Conservation (phyloP, 2,329 filamentous ascomycete species). For the Pseudodiploospora longispora region DNA sequence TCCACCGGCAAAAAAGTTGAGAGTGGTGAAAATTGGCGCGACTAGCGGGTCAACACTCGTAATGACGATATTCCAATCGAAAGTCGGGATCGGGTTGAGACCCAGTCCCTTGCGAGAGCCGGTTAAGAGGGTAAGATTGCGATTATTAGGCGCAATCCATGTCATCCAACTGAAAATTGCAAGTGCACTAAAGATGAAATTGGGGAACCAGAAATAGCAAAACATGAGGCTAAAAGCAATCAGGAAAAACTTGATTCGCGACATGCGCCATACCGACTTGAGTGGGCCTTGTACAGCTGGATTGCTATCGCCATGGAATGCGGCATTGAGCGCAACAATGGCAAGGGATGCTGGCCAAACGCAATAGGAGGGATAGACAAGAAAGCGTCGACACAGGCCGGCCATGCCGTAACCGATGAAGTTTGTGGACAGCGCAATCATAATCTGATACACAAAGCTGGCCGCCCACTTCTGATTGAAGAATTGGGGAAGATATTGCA, state of each 20-base stretch:
- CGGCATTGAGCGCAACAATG: slow-evolving; percentile 38
- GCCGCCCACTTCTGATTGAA: slow-evolving; percentile 30
- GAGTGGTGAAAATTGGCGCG: slow-evolving; percentile 30
- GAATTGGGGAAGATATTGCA: slow-evolving; percentile 36
- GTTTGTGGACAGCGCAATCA: slow-evolving; percentile 39
- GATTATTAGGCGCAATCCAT: slow-evolving; percentile 43
- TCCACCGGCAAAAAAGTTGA: slow-evolving; percentile 27
- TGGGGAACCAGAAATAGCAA: slow-evolving; percentile 45
- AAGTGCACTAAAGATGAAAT: slow-evolving; percentile 40
- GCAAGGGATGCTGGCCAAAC: slow-evolving; percentile 45
- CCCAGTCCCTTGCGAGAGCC: slow-evolving; percentile 35
- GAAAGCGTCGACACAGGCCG: slow-evolving; percentile 39
- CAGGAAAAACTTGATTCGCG: slow-evolving; percentile 38
- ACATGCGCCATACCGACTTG: slow-evolving; percentile 26
- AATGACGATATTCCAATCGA: slow-evolving; percentile 33
- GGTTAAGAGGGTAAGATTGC: slow-evolving; percentile 30
- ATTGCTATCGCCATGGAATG: slow-evolving; percentile 35
- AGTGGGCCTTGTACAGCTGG: slow-evolving; percentile 22
- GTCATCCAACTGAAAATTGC: slow-evolving; percentile 46
- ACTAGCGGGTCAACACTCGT: slow-evolving; percentile 29
- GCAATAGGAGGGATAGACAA: slow-evolving; percentile 42
- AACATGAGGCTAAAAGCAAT: slow-evolving; percentile 36
- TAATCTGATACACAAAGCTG: slow-evolving; percentile 36
- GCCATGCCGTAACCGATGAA: slow-evolving; percentile 49
- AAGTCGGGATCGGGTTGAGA: slow-evolving; percentile 27